Evolutionary conservation across 176 grass and related monocot species (phyloP).

Genomic region (Oryza glaberrima): DNA sequence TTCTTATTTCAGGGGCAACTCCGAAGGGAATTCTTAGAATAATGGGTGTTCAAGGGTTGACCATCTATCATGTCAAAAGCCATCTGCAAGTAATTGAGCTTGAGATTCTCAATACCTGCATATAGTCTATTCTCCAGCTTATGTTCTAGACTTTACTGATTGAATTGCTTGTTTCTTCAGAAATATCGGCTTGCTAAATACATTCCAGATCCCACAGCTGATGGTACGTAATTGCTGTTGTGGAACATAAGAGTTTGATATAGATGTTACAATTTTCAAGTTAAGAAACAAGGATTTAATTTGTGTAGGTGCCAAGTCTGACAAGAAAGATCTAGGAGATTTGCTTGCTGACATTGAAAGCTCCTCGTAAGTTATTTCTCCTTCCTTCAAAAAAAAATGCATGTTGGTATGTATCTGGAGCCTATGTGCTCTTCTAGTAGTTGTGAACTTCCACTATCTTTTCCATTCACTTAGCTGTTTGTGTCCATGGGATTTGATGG

Average conservation of each 20-base stretch:
- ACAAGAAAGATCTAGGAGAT: constrained; percentile 58
- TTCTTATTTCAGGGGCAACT: constrained; percentile 48
- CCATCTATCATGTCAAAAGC: constrained; percentile 61
- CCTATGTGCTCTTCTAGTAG: neutral
- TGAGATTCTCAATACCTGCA: neutral
- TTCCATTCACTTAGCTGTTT: neutral
- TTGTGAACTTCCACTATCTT: neutral
- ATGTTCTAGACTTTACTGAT: constrained; percentile 1
- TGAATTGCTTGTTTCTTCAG: constrained; percentile 30
- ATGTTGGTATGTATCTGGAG: neutral
- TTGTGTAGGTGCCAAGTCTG: constrained; percentile 49
- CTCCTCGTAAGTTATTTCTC: constrained; percentile 59
- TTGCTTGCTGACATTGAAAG: constrained; percentile 49
- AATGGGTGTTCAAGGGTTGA: constrained; percentile 49
- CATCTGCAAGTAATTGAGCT: constrained; percentile 42
- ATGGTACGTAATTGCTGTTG: constrained; percentile 38
- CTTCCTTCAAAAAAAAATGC: neutral
- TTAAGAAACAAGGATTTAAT: constrained; percentile 17
- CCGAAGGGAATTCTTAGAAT: constrained; percentile 54
- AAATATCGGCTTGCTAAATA: constrained; percentile 63
- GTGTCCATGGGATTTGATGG: neutral
- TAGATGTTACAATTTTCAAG: neutral
- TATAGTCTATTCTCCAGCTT: neutral
- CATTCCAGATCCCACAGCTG: constrained; percentile 42
- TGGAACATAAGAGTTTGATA: neutral